Evolutionary conservation across 768 basidiomycete genomes (phyloP), one percentile per base, ranked within the genome.

Genomic region (Lyophyllum shimeji): DNA sequence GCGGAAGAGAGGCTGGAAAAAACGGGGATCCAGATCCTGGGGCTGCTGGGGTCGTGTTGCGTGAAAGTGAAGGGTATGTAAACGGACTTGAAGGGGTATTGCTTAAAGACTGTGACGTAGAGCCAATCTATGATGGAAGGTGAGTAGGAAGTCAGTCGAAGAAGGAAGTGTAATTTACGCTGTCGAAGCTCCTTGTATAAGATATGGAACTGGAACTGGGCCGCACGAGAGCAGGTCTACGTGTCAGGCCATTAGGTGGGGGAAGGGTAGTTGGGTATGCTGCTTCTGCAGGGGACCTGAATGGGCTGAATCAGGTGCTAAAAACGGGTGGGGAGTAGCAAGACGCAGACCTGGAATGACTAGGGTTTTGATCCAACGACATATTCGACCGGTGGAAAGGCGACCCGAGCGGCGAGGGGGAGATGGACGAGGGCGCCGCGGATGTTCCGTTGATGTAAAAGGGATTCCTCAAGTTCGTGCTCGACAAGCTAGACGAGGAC

Each of bases 31-130:
- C 60, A 48, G 63, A 51, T 33, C 67, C 69, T 50, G 74, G 67
- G 46, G 65, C 54, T 57, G 77, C 62, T 6, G 79, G 69, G 46
- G 77, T 67, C 48, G 72, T 62, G 45, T 71, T 69, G 9, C 69
- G 73, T n/a, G 74, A 52, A 58, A 81, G 75, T 67, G 74, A 69
- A 33, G 81, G 81, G 74, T 84, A 82, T 76, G 77, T 74, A 29
- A 63, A 59, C 47, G 53, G 27, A 53, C 51, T 50, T 43, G 69
- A 55, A 24, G 63, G 43, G 34, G 56, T 55, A 56, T 75, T 82
- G 23, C 70, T 59, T 48, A 40, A n/a, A 15, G 76, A 60, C 15
- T 78, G 63, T 47, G 71, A 23, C 71, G 70, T 60, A 53, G 76
- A 67, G 53, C 67, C 62, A 67, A 67, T 70, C 79, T 71, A 45